Base-by-base conservation (phyloP, 495 filamentous ascomycete species). In the Clavariopsis aquatica region DNA sequence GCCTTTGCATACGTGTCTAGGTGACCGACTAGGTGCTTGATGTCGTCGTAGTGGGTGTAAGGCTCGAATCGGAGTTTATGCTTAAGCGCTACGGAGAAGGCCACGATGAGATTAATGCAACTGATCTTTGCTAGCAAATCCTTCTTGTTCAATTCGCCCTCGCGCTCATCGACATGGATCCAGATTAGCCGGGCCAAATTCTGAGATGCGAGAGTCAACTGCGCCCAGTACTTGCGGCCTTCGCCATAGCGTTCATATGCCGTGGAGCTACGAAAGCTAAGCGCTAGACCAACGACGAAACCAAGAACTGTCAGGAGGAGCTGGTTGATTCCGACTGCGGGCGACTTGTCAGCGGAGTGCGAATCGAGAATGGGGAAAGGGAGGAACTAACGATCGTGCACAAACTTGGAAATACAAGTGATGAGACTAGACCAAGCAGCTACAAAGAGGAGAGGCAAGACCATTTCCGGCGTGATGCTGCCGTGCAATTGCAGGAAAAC, bases 31-130 rank as follows among this genome's bases (percentile, higher is more conserved):
- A 89, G 73, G 19, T 78, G 78, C 5, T 76, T 64, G 10, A 91
- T 77, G 69, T 91, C 88, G 8, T 81, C 81, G 70, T 95, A 93
- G 58, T 87, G 85, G 22, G 88, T 84, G 74, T 89, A 91, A 0
- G 91, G 89, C 70, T 96, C 91, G 71, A 92, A 93, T 24, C 92
- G 89, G n/a, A 96, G 84, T 71, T 85, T 87, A 78, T 93, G 91
- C 72, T 93, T 95, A 53, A 93, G 80, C 0, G 91, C 75, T 8
- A 90, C 81, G 29, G 87, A 81, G 71, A 89, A 96, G 1, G 89
- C 90, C 19, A 91, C 81, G 61, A 94, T 81, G 41, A 96, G 83
- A 73, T 95, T 94, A 73, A 94, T 83, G 8, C 86, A 89, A 1
- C 88, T 86, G 45, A 85, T 85, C 76, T 93, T 93, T 49, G 78